Evolutionary conservation across 202 grass and related monocot species (phyloP).

Genomic region (Carex sylvatica): DNA sequence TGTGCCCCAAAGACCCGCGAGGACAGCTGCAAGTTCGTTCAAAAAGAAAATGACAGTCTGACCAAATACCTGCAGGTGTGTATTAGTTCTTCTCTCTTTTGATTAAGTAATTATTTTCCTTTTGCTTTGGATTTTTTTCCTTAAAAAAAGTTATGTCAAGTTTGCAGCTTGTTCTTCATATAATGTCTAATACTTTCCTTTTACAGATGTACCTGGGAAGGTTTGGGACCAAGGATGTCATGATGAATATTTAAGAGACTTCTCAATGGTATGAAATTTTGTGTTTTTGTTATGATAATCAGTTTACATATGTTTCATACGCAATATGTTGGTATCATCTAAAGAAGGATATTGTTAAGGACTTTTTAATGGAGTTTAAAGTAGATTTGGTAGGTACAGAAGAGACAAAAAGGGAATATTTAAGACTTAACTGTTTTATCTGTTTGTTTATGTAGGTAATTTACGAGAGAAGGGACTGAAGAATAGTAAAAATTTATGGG

Average conservation of each 20-base stretch:
- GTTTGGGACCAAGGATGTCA: background rate
- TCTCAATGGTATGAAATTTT: background rate
- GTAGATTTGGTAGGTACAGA: no score
- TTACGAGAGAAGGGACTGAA: no score
- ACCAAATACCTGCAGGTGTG: background rate
- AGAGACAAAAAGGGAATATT: no score
- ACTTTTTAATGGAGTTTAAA: no score
- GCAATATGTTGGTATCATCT: background rate
- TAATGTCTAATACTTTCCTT: background rate
- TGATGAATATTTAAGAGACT: background rate
- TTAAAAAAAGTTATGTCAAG: background rate
- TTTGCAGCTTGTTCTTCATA: background rate
- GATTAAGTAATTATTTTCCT: background rate
- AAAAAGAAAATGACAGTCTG: background rate
- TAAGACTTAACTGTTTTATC: no score
- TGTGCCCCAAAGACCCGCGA: background rate
- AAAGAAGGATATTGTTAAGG: no score
- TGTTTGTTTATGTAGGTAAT: no score
- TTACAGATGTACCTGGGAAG: background rate
- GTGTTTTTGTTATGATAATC: background rate
- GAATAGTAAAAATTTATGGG: no score
- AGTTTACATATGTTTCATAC: background rate
- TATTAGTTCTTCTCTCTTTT: background rate
- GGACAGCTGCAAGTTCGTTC: background rate
- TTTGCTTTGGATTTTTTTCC: background rate